Evolutionary conservation across 352 stramenopile genomes (phyloP).

Genomic region (Pythium sp.): DNA sequence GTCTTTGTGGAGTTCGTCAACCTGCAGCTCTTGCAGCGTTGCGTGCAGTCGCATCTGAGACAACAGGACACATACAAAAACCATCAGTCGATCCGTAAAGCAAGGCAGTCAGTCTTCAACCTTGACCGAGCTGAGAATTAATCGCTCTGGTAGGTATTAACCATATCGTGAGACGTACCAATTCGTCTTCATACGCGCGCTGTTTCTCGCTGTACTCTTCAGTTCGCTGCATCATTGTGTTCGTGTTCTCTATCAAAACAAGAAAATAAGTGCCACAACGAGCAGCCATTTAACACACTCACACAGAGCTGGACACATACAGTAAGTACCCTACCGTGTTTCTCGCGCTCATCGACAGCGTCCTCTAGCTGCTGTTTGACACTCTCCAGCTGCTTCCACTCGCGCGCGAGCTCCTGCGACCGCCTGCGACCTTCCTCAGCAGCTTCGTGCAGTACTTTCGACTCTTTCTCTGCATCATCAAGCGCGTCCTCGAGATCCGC

Average conservation of each 20-base stretch:
- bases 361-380: slow-evolving; percentile 29
- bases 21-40: slow-evolving; percentile 23
- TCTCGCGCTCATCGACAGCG: slow-evolving; percentile 31
- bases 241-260: slow-evolving; percentile 34
- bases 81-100: neutral
- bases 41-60: slow-evolving; percentile 20
- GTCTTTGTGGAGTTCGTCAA: slow-evolving; percentile 18
- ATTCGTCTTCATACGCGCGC: slow-evolving; percentile 26
- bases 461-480: slow-evolving; percentile 12
- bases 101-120: too few relatives aligned
- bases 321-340: slow-evolving; percentile 21
- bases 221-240: slow-evolving; percentile 39
- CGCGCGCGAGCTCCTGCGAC: slow-evolving; percentile 26
- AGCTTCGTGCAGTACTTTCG: slow-evolving; percentile 12
- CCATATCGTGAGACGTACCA: slow-evolving; percentile 21
- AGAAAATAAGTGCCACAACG: neutral
- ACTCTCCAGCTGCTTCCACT: slow-evolving; percentile 28
- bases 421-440: slow-evolving; percentile 8
- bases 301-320: too few relatives aligned
- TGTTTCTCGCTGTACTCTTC: slow-evolving; percentile 31
- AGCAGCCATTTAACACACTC: neutral
- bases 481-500: slow-evolving; percentile 27
- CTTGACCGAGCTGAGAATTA: neutral
- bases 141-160: neutral
- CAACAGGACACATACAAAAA: neutral